Percentiles rank a stretch among this genome's conserved stretches.
phyloP scores from a whole-genome alignment of 306 rosid species.

The Dicorynia guianensis region DNA sequence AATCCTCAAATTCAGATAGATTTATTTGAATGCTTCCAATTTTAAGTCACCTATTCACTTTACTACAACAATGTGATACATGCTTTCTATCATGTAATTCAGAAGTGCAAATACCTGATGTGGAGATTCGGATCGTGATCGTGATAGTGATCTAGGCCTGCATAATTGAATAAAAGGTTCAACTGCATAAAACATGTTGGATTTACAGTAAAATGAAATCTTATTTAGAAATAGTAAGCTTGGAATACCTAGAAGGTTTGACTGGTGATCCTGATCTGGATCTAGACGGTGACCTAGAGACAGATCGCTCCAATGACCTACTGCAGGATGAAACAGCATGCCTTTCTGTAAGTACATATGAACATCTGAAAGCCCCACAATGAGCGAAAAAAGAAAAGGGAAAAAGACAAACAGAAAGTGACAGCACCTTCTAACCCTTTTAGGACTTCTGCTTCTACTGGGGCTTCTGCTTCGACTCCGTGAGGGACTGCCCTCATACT shows the following conservation, averaged over 20 bases:
- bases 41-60: background rate
- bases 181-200: background rate
- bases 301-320: constrained; percentile 79
- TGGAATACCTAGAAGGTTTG: constrained; percentile 76
- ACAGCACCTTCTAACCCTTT: constrained; percentile 70
- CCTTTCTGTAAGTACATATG: background rate
- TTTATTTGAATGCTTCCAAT: background rate
- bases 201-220: background rate
- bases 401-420: too few relatives aligned
- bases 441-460: constrained; percentile 74
- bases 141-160: constrained; percentile 69
- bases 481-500: constrained; percentile 73
- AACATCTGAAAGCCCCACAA: background rate
- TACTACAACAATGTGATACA: background rate
- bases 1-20: constrained; percentile 15
- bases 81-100: constrained; percentile 12
- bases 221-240: background rate
- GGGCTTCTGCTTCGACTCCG: constrained; percentile 91
- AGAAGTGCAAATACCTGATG: constrained; percentile 58
- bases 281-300: constrained; percentile 80
- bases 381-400: background rate
- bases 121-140: constrained; percentile 76
- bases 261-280: constrained; percentile 89
- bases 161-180: constrained; percentile 35
- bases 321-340: constrained; percentile 46